Evolutionary conservation across 306 rosid species (phyloP), one percentile per base, ranked within the genome.

Genomic region (Spatholobus suberectus): DNA sequence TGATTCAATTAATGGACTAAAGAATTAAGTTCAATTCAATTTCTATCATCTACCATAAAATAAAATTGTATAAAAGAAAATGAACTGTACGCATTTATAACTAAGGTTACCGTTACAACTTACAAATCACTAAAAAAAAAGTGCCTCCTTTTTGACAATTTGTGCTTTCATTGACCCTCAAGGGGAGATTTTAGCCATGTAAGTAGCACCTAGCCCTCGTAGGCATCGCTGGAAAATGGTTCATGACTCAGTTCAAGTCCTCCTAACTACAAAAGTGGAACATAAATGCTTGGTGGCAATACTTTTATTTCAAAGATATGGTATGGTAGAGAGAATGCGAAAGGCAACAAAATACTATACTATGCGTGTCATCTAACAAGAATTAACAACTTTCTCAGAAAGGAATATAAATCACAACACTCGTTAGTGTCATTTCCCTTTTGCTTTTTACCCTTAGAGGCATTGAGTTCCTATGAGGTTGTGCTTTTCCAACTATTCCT

Each of bases 271-370:
- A 81, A 68, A 82, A 62, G 79, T 41, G 24, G 41, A 62, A 76
- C 86, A 84, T 87, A 76, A 84, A 84, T 87, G 87, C 81, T 80
- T 71, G 70, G 35, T 37, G 35, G 76, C 57, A 75, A 70, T 77
- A 74, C 79, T 54, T 75, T 67, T 8, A 62, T 14, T 32, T 79
- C 8, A 4, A 21, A 12, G 32, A 63, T 38, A 52, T 23, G 66
- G 27, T 44, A 29, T 27, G 38, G 17, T 23, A 47, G 59, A 43
- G 62, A 67, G 63, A 79, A 68, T 43, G 26, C n/a, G 21, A 75
- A 76, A 85, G 41, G 74, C 40, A 77, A 70, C 80, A 76, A 77
- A 77, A 77, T 73, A 83, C 29, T 27, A 77, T 38, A 49, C 62
- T 49, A 75, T 43, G 26, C 34, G 59, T 38, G 9, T 41, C 27